phyloP scores from a whole-genome alignment of 2,329 filamentous ascomycete genomes.

The Penicillium capsulatum region DNA sequence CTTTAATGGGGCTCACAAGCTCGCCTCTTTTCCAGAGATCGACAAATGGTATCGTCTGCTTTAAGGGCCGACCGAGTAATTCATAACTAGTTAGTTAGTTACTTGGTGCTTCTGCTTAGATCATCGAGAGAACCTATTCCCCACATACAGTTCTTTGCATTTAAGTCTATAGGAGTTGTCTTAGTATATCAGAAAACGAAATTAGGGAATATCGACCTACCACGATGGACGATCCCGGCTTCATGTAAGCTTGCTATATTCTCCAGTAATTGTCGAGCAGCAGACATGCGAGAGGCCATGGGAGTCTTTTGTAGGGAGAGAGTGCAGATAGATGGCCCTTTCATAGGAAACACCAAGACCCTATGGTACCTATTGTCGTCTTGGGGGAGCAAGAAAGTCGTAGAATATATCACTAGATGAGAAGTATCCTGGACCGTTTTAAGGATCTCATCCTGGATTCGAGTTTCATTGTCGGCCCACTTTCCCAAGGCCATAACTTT shows the following conservation, averaged over 20 bases:
- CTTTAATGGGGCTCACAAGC: not conserved
- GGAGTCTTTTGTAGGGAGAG: constrained; percentile 3
- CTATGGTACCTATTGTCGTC: constrained; percentile 12
- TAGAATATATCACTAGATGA: constrained; percentile 15
- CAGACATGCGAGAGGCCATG: not conserved
- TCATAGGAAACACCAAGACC: constrained; percentile 20
- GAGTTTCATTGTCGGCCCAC: constrained; percentile 14
- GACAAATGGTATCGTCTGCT: not conserved
- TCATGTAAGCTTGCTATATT: not conserved
- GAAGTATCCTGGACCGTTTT: constrained; percentile 13
- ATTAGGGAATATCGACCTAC: not conserved
- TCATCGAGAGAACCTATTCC: not conserved
- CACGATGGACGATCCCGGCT: not conserved
- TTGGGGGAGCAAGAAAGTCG: constrained; percentile 18
- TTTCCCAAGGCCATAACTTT: constrained; percentile 18
- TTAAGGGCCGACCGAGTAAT: not conserved
- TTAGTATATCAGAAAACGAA: not conserved
- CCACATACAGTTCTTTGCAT: not conserved
- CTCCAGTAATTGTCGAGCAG: not conserved
- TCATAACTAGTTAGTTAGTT: too few relatives aligned
- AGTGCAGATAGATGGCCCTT: constrained; percentile 16
- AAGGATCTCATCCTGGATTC: constrained; percentile 18
- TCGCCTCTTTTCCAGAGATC: not conserved
- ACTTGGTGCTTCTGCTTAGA: not conserved
- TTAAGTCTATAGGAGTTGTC: not conserved